Percentiles rank a stretch among this genome's conserved stretches.
phyloP scores from a whole-genome alignment of 495 filamentous ascomycete genomes.

The Monascus purpureus region DNA sequence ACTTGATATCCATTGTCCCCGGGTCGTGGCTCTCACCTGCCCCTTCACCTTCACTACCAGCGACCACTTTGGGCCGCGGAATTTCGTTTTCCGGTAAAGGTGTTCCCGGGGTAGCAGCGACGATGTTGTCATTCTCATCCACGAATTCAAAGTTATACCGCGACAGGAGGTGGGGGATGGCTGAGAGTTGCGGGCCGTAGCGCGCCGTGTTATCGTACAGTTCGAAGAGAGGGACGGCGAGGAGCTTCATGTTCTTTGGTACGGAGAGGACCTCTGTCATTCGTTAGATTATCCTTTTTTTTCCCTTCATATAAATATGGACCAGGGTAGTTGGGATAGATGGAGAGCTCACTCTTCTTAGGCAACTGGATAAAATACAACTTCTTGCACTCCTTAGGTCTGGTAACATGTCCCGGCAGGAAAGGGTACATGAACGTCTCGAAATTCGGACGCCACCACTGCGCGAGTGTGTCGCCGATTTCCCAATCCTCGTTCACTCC shows the following conservation, averaged over 20 bases:
- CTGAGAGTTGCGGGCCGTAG: constrained; percentile 90
- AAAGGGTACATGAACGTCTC: constrained; percentile 99
- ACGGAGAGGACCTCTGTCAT: constrained; percentile 80
- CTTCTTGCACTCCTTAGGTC: constrained; percentile 99
- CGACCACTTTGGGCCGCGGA: constrained; percentile 57
- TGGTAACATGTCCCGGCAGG: constrained; percentile 83
- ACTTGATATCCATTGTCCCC: constrained; percentile 26
- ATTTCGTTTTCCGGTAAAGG: constrained; percentile 28
- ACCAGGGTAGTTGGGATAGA: background rate
- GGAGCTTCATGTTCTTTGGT: constrained; percentile 98
- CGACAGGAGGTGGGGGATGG: constrained; percentile 86
- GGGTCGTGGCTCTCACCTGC: constrained; percentile 18
- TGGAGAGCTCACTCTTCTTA: constrained; percentile 56
- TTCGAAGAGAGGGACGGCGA: constrained; percentile 93
- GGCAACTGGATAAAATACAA: constrained; percentile 92
- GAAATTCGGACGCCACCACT: constrained; percentile 98
- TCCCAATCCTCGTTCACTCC: constrained; percentile 84
- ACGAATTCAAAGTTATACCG: constrained; percentile 97
- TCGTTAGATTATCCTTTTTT: no score
- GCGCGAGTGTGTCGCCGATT: constrained; percentile 83
- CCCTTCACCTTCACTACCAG: constrained; percentile 43
- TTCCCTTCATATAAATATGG: no score
- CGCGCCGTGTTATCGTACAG: constrained; percentile 92
- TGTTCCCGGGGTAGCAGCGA: constrained; percentile 68
- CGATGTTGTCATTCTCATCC: constrained; percentile 84